Evolutionary conservation across 345 rosid genomes (phyloP).

Genomic region (Salix caprea): DNA sequence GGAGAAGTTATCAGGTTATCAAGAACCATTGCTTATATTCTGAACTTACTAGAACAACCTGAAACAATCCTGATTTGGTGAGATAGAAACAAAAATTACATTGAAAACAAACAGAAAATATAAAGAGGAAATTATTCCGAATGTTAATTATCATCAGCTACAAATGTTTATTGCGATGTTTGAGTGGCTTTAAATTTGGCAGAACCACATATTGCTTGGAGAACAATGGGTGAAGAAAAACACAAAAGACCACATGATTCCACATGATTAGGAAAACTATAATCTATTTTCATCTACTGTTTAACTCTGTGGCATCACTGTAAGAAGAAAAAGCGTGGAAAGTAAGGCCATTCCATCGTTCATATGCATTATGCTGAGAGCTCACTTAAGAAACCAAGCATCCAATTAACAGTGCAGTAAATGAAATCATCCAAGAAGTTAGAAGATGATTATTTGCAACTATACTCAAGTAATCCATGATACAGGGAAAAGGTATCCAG

Average conservation of each 20-base stretch:
- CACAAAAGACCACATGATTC: no score
- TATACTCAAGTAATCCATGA: background rate
- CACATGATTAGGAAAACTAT: background rate
- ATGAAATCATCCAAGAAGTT: background rate
- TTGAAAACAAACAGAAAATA: background rate
- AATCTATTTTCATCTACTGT: background rate
- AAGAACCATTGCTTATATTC: constrained; percentile 49
- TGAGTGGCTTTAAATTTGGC: no score
- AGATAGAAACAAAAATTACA: background rate
- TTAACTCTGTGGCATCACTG: background rate
- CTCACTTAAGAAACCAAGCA: background rate
- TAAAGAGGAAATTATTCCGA: background rate
- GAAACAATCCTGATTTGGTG: background rate
- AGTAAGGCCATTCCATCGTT: background rate
- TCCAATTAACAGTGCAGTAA: background rate
- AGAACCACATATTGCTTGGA: no score
- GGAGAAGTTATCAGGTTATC: constrained; percentile 73
- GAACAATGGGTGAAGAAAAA: no score
- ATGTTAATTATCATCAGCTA: background rate
- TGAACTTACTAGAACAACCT: constrained; percentile 6
- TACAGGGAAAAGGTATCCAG: background rate
- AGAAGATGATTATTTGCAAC: background rate
- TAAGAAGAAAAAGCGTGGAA: background rate
- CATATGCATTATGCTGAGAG: background rate
- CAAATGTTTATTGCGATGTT: no score